Conservation (phyloP, 139 green algal genomes). For the Penium margaritaceum region DNA sequence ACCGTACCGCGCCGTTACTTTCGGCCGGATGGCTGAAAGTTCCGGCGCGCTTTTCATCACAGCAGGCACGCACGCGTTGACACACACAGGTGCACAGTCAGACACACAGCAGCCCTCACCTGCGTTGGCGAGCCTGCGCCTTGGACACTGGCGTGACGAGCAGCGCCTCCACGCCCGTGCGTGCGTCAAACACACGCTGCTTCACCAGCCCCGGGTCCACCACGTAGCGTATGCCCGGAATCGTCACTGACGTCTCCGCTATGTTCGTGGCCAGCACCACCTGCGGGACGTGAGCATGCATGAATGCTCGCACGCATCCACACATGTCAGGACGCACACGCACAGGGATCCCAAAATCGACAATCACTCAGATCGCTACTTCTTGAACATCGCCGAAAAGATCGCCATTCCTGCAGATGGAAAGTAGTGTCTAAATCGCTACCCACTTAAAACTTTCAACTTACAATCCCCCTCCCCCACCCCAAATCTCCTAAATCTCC, state of each 20-base stretch:
- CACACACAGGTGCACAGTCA: background rate
- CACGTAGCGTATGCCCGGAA: slow-evolving; percentile 67
- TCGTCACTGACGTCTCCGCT: slow-evolving; percentile 95
- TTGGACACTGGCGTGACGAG: slow-evolving; percentile 80
- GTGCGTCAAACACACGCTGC: slow-evolving; percentile 70
- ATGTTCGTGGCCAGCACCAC: slow-evolving; percentile 96
- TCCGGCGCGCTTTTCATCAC: background rate
- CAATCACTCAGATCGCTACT: background rate
- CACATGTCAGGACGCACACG: background rate
- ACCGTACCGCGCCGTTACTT: background rate
- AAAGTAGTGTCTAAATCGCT: background rate
- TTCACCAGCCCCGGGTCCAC: slow-evolving; percentile 52
- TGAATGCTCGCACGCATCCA: background rate
- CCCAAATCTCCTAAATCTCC: no score
- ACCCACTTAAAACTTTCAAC: no score
- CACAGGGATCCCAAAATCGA: background rate
- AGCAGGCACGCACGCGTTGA: background rate
- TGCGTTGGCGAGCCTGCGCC: slow-evolving; percentile 37
- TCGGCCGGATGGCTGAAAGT: background rate
- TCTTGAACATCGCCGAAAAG: background rate
- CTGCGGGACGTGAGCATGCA: slow-evolving; percentile 37
- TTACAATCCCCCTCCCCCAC: no score
- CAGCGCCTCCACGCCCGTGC: slow-evolving; percentile 83
- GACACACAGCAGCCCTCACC: background rate
- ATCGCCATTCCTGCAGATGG: background rate